phyloP scores from a whole-genome alignment of 106 monocot species.

The Allium cepa region DNA sequence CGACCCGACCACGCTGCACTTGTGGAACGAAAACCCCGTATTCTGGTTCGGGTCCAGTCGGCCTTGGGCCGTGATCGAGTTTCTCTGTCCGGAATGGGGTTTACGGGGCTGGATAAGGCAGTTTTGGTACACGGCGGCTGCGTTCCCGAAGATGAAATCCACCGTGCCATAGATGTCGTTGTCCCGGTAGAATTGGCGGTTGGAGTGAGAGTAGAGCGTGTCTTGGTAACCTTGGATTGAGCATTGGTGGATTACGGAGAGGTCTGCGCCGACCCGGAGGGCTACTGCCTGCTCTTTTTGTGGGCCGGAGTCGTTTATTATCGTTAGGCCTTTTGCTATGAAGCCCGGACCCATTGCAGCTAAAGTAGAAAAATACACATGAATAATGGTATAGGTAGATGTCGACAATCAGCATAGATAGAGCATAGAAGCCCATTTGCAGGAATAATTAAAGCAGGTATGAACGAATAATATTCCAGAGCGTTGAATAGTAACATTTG shows the following conservation, averaged over 20 bases:
- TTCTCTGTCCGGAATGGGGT: slow-evolving; percentile 34
- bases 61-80: slow-evolving; percentile 69
- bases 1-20: slow-evolving; percentile 26
- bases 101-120: slow-evolving; percentile 19
- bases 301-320: slow-evolving; percentile 71
- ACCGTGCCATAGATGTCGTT: slow-evolving; percentile 72
- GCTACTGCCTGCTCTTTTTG: slow-evolving; percentile 68
- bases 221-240: slow-evolving; percentile 79
- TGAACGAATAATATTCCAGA: too few species aligned
- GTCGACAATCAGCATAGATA: neutral
- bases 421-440: neutral
- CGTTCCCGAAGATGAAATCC: slow-evolving; percentile 90
- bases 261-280: slow-evolving; percentile 62
- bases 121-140: slow-evolving; percentile 36
- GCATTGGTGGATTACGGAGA: slow-evolving; percentile 59
- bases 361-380: slow-evolving; percentile 2
- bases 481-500: too few species aligned
- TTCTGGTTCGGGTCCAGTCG: slow-evolving; percentile 70
- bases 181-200: slow-evolving; percentile 69
- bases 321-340: slow-evolving; percentile 60
- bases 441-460: too few species aligned
- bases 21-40: slow-evolving; percentile 68
- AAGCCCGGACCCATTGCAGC: slow-evolving; percentile 71
- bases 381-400: neutral
- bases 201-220: slow-evolving; percentile 72